Evolutionary conservation across 2,329 filamentous ascomycete genomes (phyloP).

Genomic region (Exserohilum turcica): DNA sequence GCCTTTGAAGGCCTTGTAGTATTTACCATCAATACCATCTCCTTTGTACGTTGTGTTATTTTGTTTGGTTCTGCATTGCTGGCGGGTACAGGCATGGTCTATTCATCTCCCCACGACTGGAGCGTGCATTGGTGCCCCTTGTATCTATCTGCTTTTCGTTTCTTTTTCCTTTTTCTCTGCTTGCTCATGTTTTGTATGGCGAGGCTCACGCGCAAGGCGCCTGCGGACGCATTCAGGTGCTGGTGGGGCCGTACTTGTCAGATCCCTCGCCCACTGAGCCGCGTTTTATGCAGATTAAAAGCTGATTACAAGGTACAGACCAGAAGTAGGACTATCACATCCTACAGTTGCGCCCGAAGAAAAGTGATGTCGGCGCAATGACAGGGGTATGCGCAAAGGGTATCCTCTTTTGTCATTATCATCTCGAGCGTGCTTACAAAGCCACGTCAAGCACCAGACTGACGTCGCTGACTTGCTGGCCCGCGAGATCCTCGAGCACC

Average conservation of each 20-base stretch:
- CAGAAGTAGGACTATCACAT: slow-evolving; percentile 9
- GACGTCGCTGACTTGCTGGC: slow-evolving; percentile 87
- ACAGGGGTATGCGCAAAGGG: slow-evolving; percentile 32
- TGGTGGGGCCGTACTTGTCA: slow-evolving; percentile 3
- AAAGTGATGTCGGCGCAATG: slow-evolving; percentile 28
- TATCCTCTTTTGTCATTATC: slow-evolving; percentile 29
- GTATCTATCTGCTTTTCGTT: slow-evolving; percentile 7
- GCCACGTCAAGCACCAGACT: slow-evolving; percentile 94
- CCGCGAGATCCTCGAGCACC: slow-evolving; percentile 94
- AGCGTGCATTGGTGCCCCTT: slow-evolving; percentile 26
- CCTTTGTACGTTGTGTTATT: slow-evolving; percentile 38
- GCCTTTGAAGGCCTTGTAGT: slow-evolving; percentile 7
- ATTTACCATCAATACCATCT: slow-evolving; percentile 34
- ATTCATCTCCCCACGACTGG: slow-evolving; percentile 18
- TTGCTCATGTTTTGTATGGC: slow-evolving; percentile 11
- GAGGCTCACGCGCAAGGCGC: slow-evolving; percentile 5
- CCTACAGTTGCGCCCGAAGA: slow-evolving; percentile 15
- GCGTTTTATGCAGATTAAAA: slow-evolving; percentile 47
- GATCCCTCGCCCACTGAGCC: slow-evolving; percentile 13
- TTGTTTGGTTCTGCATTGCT: slow-evolving; percentile 38
- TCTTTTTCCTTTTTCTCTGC: too few species aligned
- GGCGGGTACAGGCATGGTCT: slow-evolving; percentile 27
- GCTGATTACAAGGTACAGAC: slow-evolving; percentile 48
- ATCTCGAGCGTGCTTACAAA: slow-evolving; percentile 53
- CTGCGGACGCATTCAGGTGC: slow-evolving; percentile 7